Percentiles rank a stretch among this genome's conserved stretches.
phyloP scores from a whole-genome alignment of 2,329 filamentous ascomycete genomes.

The Fusarium sp. region DNA sequence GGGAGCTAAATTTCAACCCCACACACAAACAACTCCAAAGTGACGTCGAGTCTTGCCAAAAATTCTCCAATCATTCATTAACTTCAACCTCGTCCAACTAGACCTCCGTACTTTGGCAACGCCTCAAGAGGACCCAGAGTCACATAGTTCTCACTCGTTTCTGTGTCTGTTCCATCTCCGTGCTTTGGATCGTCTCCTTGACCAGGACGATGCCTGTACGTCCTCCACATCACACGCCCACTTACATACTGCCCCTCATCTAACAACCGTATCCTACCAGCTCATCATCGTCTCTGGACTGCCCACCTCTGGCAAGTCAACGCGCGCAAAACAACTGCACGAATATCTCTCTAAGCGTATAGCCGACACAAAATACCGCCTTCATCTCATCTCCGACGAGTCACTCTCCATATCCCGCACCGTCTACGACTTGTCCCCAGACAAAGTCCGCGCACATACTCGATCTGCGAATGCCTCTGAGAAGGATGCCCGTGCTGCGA shows the following conservation, averaged over 20 bases:
- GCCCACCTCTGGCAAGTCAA: constrained; percentile 76
- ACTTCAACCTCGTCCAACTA: constrained; percentile 18
- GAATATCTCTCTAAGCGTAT: constrained; percentile 72
- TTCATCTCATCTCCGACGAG: constrained; percentile 81
- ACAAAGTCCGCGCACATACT: constrained; percentile 66
- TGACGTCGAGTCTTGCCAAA: constrained; percentile 33
- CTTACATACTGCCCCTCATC: constrained; percentile 19
- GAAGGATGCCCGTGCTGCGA: constrained; percentile 82
- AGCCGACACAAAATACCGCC: constrained; percentile 65
- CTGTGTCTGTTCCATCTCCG: not conserved
- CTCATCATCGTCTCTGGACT: constrained; percentile 75
- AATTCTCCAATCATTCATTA: constrained; percentile 25
- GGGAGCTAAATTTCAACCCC: constrained; percentile 5
- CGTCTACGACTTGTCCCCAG: constrained; percentile 75
- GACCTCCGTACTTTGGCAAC: not conserved
- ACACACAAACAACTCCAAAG: constrained; percentile 20
- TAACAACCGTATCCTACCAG: constrained; percentile 53
- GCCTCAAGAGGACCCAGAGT: not conserved
- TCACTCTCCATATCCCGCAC: constrained; percentile 75
- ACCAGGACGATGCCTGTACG: constrained; percentile 46
- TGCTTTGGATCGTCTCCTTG: not conserved
- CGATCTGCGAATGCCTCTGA: constrained; percentile 80
- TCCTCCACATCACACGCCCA: not conserved
- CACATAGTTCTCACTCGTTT: not conserved
- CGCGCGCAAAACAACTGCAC: constrained; percentile 74